Percentiles rank a stretch among this genome's conserved stretches.
phyloP scores from a whole-genome alignment of 2,329 filamentous ascomycete species.

The Colletotrichum cordylinicola region DNA sequence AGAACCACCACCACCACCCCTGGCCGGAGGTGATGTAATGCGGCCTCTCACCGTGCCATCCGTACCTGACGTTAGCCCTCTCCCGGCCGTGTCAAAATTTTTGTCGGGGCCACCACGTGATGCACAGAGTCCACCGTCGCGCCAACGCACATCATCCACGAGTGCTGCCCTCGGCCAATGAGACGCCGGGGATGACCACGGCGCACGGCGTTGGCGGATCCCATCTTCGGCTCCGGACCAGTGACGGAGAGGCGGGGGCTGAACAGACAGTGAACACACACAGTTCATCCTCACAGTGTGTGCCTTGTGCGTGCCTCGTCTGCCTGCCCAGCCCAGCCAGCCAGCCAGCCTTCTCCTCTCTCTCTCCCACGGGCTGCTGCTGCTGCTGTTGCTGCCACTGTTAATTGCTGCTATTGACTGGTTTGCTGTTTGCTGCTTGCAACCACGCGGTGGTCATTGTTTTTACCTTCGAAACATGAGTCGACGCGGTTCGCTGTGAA shows the following conservation, averaged over 20 bases:
- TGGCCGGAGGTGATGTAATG: slow-evolving; percentile 9
- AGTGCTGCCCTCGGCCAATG: background rate
- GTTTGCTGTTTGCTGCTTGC: background rate
- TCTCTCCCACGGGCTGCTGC: background rate
- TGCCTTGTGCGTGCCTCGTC: background rate
- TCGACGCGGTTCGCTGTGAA: background rate
- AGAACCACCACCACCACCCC: background rate
- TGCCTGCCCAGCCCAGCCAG: no score
- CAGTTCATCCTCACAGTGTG: background rate
- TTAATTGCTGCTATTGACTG: background rate
- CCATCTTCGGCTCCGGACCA: slow-evolving; percentile 16
- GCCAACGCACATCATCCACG: background rate
- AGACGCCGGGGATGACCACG: background rate
- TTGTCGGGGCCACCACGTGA: slow-evolving; percentile 16
- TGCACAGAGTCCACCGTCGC: background rate
- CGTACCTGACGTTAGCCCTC: background rate
- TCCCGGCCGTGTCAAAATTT: slow-evolving; percentile 1
- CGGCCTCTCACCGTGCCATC: background rate
- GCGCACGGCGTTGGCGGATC: background rate
- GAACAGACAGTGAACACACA: slow-evolving; percentile 2
- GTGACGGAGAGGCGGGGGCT: slow-evolving; percentile 14
- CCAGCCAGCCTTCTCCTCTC: background rate
- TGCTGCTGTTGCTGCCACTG: background rate
- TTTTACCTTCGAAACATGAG: slow-evolving; percentile 18
- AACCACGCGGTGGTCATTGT: slow-evolving; percentile 6